A percentile compares a stretch with the other conserved stretches of the same genome.
Evolutionary conservation across 23 red algal genomes (phyloP).

Genomic region (Gracilaria caudata): DNA sequence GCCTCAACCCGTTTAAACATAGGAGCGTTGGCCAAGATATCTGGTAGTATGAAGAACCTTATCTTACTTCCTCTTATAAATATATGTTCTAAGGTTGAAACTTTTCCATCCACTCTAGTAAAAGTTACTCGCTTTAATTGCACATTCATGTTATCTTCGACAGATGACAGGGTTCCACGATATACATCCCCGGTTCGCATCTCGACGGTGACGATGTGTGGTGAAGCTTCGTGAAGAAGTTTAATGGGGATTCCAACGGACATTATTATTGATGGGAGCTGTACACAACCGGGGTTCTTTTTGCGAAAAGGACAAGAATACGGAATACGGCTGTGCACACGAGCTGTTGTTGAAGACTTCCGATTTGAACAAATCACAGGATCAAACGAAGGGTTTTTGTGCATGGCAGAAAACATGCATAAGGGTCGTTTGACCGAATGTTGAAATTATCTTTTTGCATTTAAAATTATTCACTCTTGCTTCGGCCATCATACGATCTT

Average conservation of each 20-base stretch:
- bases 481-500: too few species aligned
- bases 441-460: too few species aligned
- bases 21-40: constrained; percentile 86
- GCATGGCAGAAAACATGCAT: too few species aligned
- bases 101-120: constrained; percentile 83
- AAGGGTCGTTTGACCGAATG: too few species aligned
- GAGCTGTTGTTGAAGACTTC: too few species aligned
- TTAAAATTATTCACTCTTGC: too few species aligned
- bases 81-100: constrained; percentile 72
- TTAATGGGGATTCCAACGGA: constrained; percentile 91
- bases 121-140: constrained; percentile 70
- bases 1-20: constrained; percentile 92
- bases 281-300: not conserved
- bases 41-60: constrained; percentile 87
- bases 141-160: constrained; percentile 95
- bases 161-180: constrained; percentile 76
- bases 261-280: constrained; percentile 30
- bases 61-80: constrained; percentile 91
- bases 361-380: too few species aligned
- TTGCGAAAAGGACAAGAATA: too few species aligned
- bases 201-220: constrained; percentile 92
- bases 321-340: too few species aligned
- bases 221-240: constrained; percentile 84
- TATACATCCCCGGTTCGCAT: constrained; percentile 82
- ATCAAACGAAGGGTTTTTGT: too few species aligned